A percentile compares a stretch with the other conserved stretches of the same genome.
phyloP scores from a whole-genome alignment of 257 asterid genomes.

The Mitragyna speciosa region DNA sequence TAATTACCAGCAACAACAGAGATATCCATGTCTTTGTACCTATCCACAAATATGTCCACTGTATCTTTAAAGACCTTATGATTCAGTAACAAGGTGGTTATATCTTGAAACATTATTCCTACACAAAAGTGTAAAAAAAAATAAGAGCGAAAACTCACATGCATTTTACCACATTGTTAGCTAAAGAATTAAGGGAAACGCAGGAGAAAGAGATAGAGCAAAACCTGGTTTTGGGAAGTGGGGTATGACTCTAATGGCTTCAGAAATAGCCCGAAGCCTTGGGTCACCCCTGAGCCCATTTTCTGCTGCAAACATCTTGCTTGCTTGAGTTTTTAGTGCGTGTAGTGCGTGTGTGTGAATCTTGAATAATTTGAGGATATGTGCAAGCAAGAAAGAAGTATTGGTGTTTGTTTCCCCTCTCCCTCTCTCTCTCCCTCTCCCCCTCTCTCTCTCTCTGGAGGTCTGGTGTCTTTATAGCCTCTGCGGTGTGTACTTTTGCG shows the following conservation, averaged over 20 bases:
- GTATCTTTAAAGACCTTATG: conserved; percentile 79
- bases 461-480: conserved; percentile 21
- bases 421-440: background rate
- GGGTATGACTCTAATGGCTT: conserved; percentile 79
- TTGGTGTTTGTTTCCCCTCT: background rate
- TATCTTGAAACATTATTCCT: conserved; percentile 94
- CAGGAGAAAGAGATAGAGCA: conserved; percentile 4
- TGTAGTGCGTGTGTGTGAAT: background rate
- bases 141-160: background rate
- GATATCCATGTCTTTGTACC: conserved; percentile 77
- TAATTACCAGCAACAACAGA: conserved; percentile 81
- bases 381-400: background rate
- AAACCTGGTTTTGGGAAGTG: conserved; percentile 85
- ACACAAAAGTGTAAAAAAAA: background rate
- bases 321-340: background rate
- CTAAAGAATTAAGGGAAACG: background rate
- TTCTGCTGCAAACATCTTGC: conserved; percentile 78
- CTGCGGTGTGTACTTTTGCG: conserved; percentile 30
- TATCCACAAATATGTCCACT: conserved; percentile 80
- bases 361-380: background rate
- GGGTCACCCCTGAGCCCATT: conserved; percentile 83
- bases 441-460: conserved; percentile 14
- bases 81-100: conserved; percentile 71
- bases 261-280: conserved; percentile 60
- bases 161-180: background rate